Base-by-base conservation (phyloP, 2,329 filamentous ascomycete genomes). In the Phyllosticta citribraziliensis region DNA sequence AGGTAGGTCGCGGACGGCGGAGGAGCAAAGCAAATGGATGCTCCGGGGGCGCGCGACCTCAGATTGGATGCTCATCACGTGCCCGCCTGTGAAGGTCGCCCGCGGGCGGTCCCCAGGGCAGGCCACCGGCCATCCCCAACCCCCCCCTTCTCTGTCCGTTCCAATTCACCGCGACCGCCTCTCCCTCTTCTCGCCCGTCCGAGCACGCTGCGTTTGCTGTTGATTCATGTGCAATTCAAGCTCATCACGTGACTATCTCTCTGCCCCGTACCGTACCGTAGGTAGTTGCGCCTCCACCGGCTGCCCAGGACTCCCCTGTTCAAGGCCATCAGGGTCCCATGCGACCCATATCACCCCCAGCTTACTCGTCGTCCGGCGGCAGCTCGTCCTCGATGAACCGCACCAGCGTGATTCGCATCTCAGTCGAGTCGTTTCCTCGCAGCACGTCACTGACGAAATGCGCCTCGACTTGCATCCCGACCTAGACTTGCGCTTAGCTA, bases 381-480 rank as follows among this genome's bases (percentile, higher is more conserved):
- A 99, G 85, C 76, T 99, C 94, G 72, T 99, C 94, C 71, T 99
- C 94, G 67, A 99, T 96, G 72, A 96, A 97, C 68, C 93, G 84
- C 69, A 97, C 84, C 68, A 99, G 77, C 27, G 90, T 90, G 70
- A 99, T 88, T 70, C 93, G 84, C 89, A 99, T 97, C 79, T 99
- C 94, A 0, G 94, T 99, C 19, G 89, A 93, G 72, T 99, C 94
- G 70, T 97, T 93, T 2, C 94, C 94, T 61, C 91, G 85, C 63
- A 99, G 79, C 33, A 96, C 83, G 73, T 99, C 94, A 73, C 90
- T 97, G 70, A 96, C 88, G 73, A 97, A 99, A 72, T 96, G 92
- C 55, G 91, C 91, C 73, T 99, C 93, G 3, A 97, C 91, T 75
- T 97, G 94, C 91, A 97, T 96, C 82, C 97, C 93, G 22, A 88